Conservation (phyloP, 768 basidiomycete genomes). For the Hydnum rufescens region DNA sequence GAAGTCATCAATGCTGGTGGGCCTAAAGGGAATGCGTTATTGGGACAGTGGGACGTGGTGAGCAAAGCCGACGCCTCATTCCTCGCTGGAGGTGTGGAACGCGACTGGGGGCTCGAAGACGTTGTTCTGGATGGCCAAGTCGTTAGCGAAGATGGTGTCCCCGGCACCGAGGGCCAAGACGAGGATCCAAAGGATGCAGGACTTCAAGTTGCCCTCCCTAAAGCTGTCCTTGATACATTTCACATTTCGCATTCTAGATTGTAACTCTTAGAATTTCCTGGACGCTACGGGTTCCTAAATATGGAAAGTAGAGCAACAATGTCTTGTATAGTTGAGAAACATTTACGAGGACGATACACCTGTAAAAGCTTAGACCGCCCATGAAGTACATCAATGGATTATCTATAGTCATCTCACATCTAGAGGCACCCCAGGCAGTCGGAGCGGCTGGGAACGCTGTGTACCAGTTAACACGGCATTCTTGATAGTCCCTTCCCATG, state of each 20-base stretch:
- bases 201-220: background rate
- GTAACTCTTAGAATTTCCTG: too few species aligned
- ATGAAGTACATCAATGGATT: too few species aligned
- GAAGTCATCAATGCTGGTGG: background rate
- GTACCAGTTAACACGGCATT: conserved; percentile 26
- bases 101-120: conserved; percentile 74
- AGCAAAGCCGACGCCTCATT: conserved; percentile 35
- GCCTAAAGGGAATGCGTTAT: conserved; percentile 18
- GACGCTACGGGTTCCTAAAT: too few species aligned
- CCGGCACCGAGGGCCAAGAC: conserved; percentile 39
- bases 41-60: conserved; percentile 25
- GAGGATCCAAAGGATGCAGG: background rate
- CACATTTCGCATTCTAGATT: too few species aligned
- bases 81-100: conserved; percentile 33
- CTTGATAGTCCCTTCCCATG: conserved; percentile 52
- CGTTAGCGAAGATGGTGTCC: conserved; percentile 45
- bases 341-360: too few species aligned
- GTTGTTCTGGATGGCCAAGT: conserved; percentile 46
- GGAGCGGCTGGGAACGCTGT: background rate
- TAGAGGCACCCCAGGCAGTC: too few species aligned
- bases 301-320: too few species aligned
- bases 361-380: too few species aligned
- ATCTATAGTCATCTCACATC: too few species aligned
- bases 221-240: too few species aligned
- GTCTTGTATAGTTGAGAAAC: too few species aligned